These are phyloP conservation scores for Przewalskia tangutica DNA, from an alignment of 257 asterid genomes.

Conservation along the genomic window DNA sequence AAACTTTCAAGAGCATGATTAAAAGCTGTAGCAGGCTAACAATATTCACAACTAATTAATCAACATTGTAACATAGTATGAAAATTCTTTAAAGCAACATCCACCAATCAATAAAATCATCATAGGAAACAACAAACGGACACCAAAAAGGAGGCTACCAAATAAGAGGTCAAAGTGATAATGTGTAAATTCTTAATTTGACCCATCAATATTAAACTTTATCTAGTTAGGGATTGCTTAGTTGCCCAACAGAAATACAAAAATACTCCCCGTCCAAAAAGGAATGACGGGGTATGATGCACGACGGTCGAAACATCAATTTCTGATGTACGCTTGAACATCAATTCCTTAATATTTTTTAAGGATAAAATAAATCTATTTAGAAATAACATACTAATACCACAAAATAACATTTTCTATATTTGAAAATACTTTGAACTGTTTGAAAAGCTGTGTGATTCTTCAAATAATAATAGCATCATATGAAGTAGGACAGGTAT, in stretches of 20 bases:
- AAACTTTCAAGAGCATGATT: constrained; percentile 66
- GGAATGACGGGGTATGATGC: background rate
- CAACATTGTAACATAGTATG: background rate
- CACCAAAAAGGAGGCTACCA: background rate
- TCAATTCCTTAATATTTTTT: background rate
- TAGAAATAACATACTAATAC: background rate
- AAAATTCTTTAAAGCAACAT: background rate
- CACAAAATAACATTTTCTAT: background rate
- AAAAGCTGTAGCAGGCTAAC: constrained; percentile 89
- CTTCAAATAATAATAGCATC: background rate
- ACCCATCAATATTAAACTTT: background rate
- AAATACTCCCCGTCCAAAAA: background rate
- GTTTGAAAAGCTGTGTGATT: background rate
- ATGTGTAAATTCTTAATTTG: background rate
- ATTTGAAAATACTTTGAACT: background rate
- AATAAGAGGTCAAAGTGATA: background rate
- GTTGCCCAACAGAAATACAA: background rate
- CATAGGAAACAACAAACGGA: background rate
- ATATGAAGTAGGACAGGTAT: background rate
- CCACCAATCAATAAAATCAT: background rate
- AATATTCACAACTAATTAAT: constrained; percentile 14
- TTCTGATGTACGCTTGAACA: background rate
- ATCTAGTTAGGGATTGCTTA: background rate
- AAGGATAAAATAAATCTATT: background rate
- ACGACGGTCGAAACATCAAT: background rate